Conservation (phyloP, 176 grass and related monocot genomes). For the Zoysia japonica region DNA sequence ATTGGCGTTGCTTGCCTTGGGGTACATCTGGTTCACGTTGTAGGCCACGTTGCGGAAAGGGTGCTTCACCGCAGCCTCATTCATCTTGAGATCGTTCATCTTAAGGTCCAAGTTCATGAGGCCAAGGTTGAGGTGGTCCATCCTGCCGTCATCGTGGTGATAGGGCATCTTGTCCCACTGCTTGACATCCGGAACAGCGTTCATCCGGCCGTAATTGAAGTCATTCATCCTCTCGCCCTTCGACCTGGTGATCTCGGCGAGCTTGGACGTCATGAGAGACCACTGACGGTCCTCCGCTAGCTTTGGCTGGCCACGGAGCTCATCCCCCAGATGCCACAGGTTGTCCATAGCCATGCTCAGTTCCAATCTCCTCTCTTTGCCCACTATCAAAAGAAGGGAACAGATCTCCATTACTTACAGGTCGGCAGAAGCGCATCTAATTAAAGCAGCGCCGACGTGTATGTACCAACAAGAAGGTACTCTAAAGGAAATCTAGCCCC, state of each 20-base stretch:
- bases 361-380: conserved; percentile 8
- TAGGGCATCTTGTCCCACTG: conserved; percentile 72
- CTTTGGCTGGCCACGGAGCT: conserved; percentile 86
- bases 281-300: conserved; percentile 89
- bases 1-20: conserved; percentile 59
- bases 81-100: conserved; percentile 87
- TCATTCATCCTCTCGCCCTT: conserved; percentile 77
- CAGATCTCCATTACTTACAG: conserved; percentile 1
- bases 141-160: conserved; percentile 68
- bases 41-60: conserved; percentile 54
- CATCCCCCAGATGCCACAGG: conserved; percentile 91
- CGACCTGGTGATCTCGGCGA: conserved; percentile 80
- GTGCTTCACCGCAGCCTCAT: conserved; percentile 62
- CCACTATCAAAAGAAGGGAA: neutral
- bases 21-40: conserved; percentile 68
- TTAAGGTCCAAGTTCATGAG: conserved; percentile 89
- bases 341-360: conserved; percentile 59
- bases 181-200: conserved; percentile 57
- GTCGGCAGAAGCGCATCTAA: too few species aligned
- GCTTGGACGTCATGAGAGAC: conserved; percentile 94
- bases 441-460: too few species aligned
- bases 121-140: conserved; percentile 73
- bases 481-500: too few species aligned
- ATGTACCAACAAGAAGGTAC: too few species aligned
- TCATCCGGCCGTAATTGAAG: conserved; percentile 62